Conservation (phyloP, 2,329 filamentous ascomycete genomes). For the Pseudogymnoascus sp. region DNA sequence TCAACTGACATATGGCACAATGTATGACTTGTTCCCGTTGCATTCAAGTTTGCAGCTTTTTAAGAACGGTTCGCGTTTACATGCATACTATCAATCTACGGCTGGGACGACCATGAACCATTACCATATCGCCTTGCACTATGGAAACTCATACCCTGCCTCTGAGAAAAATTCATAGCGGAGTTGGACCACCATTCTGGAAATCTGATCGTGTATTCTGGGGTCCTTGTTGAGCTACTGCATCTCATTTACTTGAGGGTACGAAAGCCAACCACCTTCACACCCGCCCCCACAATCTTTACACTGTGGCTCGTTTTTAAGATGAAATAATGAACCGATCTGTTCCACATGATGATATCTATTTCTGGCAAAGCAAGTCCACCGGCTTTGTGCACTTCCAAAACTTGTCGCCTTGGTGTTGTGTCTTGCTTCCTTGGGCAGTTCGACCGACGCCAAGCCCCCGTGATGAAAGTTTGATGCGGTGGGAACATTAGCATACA, state of each 20-base stretch:
- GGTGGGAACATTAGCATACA: background rate
- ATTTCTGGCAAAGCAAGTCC: background rate
- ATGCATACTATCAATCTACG: background rate
- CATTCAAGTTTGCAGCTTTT: background rate
- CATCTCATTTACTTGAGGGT: background rate
- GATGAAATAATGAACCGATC: conserved; percentile 3
- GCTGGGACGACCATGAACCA: background rate
- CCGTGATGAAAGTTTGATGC: background rate
- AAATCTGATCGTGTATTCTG: background rate
- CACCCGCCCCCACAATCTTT: background rate
- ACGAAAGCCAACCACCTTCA: background rate
- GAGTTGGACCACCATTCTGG: background rate
- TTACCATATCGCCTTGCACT: background rate
- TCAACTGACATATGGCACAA: background rate
- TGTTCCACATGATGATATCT: conserved; percentile 4
- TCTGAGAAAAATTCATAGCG: background rate
- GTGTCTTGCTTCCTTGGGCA: background rate
- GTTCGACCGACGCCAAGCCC: background rate
- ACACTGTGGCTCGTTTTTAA: background rate
- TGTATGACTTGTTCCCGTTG: background rate
- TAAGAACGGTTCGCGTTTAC: background rate
- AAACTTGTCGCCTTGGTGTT: background rate
- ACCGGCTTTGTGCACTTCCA: background rate
- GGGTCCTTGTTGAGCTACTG: conserved; percentile 3
- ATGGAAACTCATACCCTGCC: background rate